Evolutionary conservation across 345 rosid species (phyloP), one percentile per base, ranked within the genome.

Genomic region (Lagerstroemia speciosa): DNA sequence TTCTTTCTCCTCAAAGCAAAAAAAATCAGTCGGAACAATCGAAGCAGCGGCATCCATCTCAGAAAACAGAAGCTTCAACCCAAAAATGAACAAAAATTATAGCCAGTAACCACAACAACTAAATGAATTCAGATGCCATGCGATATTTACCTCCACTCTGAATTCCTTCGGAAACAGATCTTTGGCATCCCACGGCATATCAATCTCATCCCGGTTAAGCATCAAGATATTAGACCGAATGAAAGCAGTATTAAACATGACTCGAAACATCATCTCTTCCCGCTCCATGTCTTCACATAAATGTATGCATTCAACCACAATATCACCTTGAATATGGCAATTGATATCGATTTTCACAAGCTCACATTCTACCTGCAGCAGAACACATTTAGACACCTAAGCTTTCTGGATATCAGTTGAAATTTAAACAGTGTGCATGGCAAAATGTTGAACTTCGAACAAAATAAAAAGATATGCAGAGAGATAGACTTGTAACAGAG

Each of bases 171-270:
- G 96, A 74, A 93, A 93, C 67, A 69, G 83, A 66, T 86, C 96
- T 78, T 86, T 90, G 46, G 82, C 79, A 74, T 87, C 83, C 98
- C 98, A 93, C 68, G 89, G 69, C 36, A 79, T 84, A 76, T 90
- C 98, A 69, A 93, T 84, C 71, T 93, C 98, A 71, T 93, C 97
- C 62, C 84, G 88, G 66, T 87, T 93, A 57, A 93, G 91, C 85
- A 93, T 93, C 84, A 93, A 82, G 72, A 93, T 93, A 58, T 93
- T 93, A 73, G 98, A 90, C 78, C 97, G 82, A 62, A 93, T 91
- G 78, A 93, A n/a, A n/a, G n/a, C n/a, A n/a, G n/a, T n/a, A n/a
- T n/a, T n/a, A n/a, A n/a, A n/a, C n/a, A n/a, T n/a, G 72, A 79
- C 87, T 63, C 94, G 85, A 74, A 90, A 93, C 85, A 90, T 82